Base-by-base conservation (phyloP, 495 filamentous ascomycete genomes). In the Lepidopterella palustris region DNA sequence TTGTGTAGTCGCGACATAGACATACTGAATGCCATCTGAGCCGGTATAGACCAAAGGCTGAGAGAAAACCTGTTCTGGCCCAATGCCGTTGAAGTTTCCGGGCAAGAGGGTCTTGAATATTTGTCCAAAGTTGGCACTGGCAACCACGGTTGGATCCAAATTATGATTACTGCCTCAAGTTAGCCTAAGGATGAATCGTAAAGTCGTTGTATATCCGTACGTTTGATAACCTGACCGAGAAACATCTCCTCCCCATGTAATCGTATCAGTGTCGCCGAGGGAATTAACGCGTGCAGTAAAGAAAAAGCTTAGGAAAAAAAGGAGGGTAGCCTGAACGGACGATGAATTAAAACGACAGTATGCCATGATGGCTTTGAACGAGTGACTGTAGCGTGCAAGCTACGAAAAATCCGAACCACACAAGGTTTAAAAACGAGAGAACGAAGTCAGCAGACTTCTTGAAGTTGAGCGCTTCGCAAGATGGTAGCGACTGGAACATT, bases 31-130 rank as follows among this genome's bases (percentile, higher is more conserved):
- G 5, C 71, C 62, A n/a, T 70, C 70, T 26, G 13, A 27, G 5
- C 57, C 62, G 10, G 78, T 80, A 49, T 75, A 79, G 15, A 77
- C 72, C n/a, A 79, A 68, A 10, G 78, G 77, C 59, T 76, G 71
- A 5, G 77, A 70, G 58, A 68, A 77, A 27, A 78, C 71, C 55
- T 75, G 72, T 63, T 77, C 76, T 32, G 66, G 47, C 26, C 53
- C 62, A 15, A 64, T 28, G 1, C 67, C 68, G 20, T 70, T 72
- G 58, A 74, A 78, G 13, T 64, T 70, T 31, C 74, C 75, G 8
- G 58, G 70, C 28, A 78, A 64, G 4, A 52, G 55, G 28, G 72
- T 77, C 42, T 68, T 71, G 67, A 73, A 78, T 27, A 76, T 66
- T 40, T 76, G 74, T 13, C 72, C 74, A 56, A 79, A 78, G 29